Percentiles rank a stretch among this genome's conserved stretches.
phyloP scores from a whole-genome alignment of 306 rosid genomes.

The Geum urbanum region DNA sequence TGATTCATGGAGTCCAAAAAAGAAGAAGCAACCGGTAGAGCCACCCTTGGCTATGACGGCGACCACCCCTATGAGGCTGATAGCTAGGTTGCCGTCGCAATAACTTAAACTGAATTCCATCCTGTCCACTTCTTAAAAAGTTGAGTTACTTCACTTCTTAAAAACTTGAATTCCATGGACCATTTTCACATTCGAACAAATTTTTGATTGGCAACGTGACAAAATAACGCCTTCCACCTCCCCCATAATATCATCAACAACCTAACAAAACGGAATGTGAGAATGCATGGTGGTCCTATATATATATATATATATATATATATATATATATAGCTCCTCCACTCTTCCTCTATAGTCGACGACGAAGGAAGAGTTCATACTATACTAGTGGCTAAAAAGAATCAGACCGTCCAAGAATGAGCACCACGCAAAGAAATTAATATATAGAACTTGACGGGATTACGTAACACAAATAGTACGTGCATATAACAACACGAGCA shows the following conservation, averaged over 20 bases:
- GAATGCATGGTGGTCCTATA: background rate
- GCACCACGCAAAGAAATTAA: too few species aligned
- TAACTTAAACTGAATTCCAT: background rate
- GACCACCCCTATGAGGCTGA: background rate
- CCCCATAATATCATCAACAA: background rate
- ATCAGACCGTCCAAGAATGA: too few species aligned
- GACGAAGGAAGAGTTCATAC: too few species aligned
- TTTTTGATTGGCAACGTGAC: background rate
- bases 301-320: too few species aligned
- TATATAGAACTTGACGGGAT: too few species aligned
- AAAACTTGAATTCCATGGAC: too few species aligned
- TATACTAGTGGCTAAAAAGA: too few species aligned
- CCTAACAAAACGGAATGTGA: conserved; percentile 4
- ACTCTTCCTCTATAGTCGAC: too few species aligned
- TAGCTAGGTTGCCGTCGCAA: conserved; percentile 1
- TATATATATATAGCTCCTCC: too few species aligned
- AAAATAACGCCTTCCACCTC: background rate
- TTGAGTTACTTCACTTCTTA: too few species aligned
- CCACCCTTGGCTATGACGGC: conserved; percentile 8
- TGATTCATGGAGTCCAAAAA: background rate
- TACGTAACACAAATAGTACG: too few species aligned
- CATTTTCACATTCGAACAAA: background rate
- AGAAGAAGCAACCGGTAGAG: background rate
- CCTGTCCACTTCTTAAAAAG: background rate
- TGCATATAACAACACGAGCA: too few species aligned